Base-by-base conservation (phyloP, 148 eudicot genomes). In the Chenopodium formosanum region DNA sequence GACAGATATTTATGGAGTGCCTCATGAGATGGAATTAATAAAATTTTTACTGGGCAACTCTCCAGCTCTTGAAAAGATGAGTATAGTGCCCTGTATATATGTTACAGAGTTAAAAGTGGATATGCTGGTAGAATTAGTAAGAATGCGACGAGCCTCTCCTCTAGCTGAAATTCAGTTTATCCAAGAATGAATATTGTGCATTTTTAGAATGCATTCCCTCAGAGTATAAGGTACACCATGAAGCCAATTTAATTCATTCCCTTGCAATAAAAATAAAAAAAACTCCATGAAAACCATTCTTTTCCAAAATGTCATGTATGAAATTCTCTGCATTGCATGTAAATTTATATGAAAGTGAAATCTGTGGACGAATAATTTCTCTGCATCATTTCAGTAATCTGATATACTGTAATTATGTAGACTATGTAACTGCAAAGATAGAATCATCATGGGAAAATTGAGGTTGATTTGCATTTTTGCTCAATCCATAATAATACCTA, bases 131-230 rank as follows among this genome's bases (percentile, higher is more conserved):
- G 89, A 91, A 75, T 85, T 97, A 86, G 78, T 91, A 87, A 88
- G 91, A 81, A 91, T 91, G 88, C 89, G 90, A 9, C 87, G 99
- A 65, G 97, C 98, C 74, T 97, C 99, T 86, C 83, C 97, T 29
- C 82, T 75, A 78, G 99, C 99, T 77, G 88, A 88, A 80, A 85
- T 97, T 63, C 46, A 83, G 56, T 92, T 96, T 67, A 80, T 87
- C 80, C 90, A 88, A 80, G 91, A 87, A 58, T 89, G 78, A 84
- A 27, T 83, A 53, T 71, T 70, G 37, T 52, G 46, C 66, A 75
- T 52, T 27, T 19, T 63, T 40, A 25, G 37, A 25, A 60, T 16
- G 37, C 69, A 27, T 56, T 44, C 17, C 34, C 48, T 80, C 65
- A 4, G 20, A 70, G 32, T 4, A 20, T 0, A 44, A 77, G 71